These are phyloP conservation scores for Alloteropsis semialata DNA, from an alignment of 176 grass and related monocot species.

Conservation along the genomic window DNA sequence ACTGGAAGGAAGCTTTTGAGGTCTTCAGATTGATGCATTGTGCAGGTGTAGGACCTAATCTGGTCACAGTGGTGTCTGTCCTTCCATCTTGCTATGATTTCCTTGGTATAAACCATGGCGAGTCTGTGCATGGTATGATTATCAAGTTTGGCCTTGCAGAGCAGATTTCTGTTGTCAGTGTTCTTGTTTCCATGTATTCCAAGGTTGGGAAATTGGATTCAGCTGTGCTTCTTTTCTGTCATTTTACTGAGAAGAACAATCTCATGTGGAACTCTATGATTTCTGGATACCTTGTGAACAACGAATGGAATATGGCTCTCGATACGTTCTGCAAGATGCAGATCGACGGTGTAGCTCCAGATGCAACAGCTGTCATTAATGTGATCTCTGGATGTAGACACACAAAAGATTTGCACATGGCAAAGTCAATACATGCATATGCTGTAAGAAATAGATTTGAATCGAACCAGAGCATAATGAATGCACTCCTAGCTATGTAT, in stretches of 20 bases:
- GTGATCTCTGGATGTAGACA: conserved; percentile 45
- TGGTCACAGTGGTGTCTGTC: conserved; percentile 55
- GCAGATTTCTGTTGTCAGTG: conserved; percentile 51
- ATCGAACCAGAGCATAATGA: conserved; percentile 38
- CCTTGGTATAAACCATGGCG: conserved; percentile 26
- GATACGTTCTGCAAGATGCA: conserved; percentile 43
- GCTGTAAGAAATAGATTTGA: conserved; percentile 51
- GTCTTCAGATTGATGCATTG: conserved; percentile 45
- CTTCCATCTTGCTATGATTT: conserved; percentile 59
- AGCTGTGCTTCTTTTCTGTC: conserved; percentile 38
- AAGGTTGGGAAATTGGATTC: conserved; percentile 47
- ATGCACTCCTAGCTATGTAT: conserved; percentile 64
- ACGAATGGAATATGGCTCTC: conserved; percentile 30
- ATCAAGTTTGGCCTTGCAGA: conserved; percentile 53
- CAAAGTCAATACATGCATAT: conserved; percentile 64
- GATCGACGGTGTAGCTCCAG: conserved; percentile 34
- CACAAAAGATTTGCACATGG: conserved; percentile 34
- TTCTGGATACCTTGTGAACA: conserved; percentile 60
- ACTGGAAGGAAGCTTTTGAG: conserved; percentile 42
- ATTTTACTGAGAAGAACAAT: conserved; percentile 24
- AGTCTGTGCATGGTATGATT: conserved; percentile 53
- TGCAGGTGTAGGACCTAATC: conserved; percentile 34
- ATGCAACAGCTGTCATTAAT: conserved; percentile 51
- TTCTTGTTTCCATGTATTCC: conserved; percentile 72
- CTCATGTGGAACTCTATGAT: conserved; percentile 74